A percentile compares a stretch with the other conserved stretches of the same genome.
These are phyloP conservation scores for Rachicladosporium sp. DNA, from an alignment of 2,329 filamentous ascomycete genomes.

Conservation along the genomic window DNA sequence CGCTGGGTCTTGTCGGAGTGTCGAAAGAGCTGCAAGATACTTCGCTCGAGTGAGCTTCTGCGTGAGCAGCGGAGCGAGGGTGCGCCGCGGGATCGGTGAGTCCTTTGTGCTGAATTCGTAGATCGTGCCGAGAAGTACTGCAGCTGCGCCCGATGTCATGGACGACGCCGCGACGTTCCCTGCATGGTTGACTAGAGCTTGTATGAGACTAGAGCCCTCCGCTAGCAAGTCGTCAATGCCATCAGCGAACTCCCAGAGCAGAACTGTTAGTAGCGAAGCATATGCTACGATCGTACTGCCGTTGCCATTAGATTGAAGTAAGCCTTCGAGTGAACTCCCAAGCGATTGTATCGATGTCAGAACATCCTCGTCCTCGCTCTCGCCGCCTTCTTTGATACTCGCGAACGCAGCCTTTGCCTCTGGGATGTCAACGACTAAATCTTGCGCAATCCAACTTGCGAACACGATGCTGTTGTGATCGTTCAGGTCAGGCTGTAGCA, in stretches of 20 bases:
- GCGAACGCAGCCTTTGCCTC: constrained; percentile 71
- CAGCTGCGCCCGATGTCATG: constrained; percentile 52
- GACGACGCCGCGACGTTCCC: constrained; percentile 51
- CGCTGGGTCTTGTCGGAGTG: constrained; percentile 62
- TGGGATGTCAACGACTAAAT: constrained; percentile 68
- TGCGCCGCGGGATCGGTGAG: constrained; percentile 73
- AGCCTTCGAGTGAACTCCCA: constrained; percentile 71
- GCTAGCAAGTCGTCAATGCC: constrained; percentile 86
- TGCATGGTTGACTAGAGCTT: constrained; percentile 17
- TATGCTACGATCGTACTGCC: constrained; percentile 72
- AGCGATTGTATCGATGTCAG: constrained; percentile 87
- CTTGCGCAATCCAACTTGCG: constrained; percentile 73
- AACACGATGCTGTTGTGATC: constrained; percentile 90
- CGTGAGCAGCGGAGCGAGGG: constrained; percentile 65
- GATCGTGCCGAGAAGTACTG: constrained; percentile 71
- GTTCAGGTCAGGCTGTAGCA: constrained; percentile 51
- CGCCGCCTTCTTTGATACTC: constrained; percentile 77
- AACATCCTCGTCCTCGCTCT: constrained; percentile 80
- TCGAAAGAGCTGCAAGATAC: constrained; percentile 71
- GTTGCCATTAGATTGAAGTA: constrained; percentile 57
- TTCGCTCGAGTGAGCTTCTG: constrained; percentile 71
- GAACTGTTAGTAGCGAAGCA: constrained; percentile 75
- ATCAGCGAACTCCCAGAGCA: constrained; percentile 85
- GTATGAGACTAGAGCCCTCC: constrained; percentile 83
- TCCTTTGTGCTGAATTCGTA: constrained; percentile 98